phyloP scores from a whole-genome alignment of 208 protist species.

The Porcisia deanei region DNA sequence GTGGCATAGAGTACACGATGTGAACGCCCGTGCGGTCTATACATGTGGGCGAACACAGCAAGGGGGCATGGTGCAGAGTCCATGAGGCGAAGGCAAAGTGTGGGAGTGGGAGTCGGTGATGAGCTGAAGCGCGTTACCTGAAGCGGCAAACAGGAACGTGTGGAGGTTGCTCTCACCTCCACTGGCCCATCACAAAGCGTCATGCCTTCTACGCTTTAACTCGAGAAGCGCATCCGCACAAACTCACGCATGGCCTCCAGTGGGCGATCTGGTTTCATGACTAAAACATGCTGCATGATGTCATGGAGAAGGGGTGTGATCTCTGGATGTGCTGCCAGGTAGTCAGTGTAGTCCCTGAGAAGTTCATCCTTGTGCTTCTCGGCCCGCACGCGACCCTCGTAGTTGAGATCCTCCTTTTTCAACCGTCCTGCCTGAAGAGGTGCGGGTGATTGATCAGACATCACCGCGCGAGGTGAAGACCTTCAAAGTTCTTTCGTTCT shows the following conservation, averaged over 20 bases:
- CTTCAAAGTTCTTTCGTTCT: not conserved
- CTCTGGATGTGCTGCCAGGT: slow-evolving; percentile 67
- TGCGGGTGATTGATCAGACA: slow-evolving; percentile 8
- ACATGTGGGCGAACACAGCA: not conserved
- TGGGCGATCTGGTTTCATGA: slow-evolving; percentile 64
- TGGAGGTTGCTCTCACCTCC: not conserved
- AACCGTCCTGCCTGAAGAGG: not conserved
- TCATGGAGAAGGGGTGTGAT: slow-evolving; percentile 64
- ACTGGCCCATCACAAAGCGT: not conserved
- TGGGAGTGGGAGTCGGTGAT: not conserved
- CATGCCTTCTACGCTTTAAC: not conserved
- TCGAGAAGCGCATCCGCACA: slow-evolving; percentile 37
- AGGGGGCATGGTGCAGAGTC: no score
- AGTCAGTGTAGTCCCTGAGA: slow-evolving; percentile 34
- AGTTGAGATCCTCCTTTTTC: slow-evolving; percentile 73
- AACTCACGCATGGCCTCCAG: slow-evolving; percentile 61
- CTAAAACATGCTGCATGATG: slow-evolving; percentile 66
- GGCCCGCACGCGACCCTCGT: slow-evolving; percentile 57
- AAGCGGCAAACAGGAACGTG: not conserved
- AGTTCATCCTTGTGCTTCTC: slow-evolving; percentile 66
- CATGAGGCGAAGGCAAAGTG: not conserved
- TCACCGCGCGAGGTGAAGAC: not conserved
- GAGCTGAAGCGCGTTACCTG: not conserved
- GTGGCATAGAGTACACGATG: not conserved
- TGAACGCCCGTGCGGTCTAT: not conserved